Evolutionary conservation across 2,329 filamentous ascomycete genomes (phyloP), one percentile per base, ranked within the genome.

Genomic region (Pestalotiopsis sp.): DNA sequence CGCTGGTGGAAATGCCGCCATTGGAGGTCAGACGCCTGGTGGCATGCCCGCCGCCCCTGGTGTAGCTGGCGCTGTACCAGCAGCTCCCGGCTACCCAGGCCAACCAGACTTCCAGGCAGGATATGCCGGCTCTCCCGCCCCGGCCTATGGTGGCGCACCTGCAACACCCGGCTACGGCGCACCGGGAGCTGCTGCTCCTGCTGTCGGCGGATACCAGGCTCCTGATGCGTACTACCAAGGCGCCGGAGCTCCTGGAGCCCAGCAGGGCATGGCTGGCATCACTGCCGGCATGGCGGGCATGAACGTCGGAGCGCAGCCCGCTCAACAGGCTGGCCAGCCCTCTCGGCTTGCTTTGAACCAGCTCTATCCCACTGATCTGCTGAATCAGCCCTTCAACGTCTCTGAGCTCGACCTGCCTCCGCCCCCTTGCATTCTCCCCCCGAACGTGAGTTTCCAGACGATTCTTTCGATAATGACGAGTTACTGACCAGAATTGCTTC

Each of bases 341-440:
- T 81, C 84, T 65, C 83, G 85, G 74, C 85, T 83, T 74, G 85
- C 83, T 74, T 84, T 97, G 74, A 98, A 98, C 82, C 94, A 95
- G 82, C 89, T 98, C 69, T 95, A 96, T 79, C 93, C 95, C 20
- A 95, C 94, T 58, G 96, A 99, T 79, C 87, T 99, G 70, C 87
- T 97, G 76, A 94, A 92, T 75, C 94, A 97, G 82, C 95, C 95
- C 31, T 97, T 99, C 84, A 95, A 97, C 79, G 94, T 97, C 74
- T 90, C 92, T 64, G 96, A 98, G 84, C 84, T 99, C 72, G 95
- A 98, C 76, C 88, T 95, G 70, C 94, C 95, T 61, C 96, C 96
- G 41, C 96, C 96, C 69, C 92, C 94, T 17, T 97, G 97, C 76
- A 90, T 97, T 74, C 85, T 99, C 57, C 96, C 96, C 62, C 90